Evolutionary conservation across 2,329 filamentous ascomycete species (phyloP), one percentile per base, ranked within the genome.

Genomic region (Beauveria scarabaeidicola): DNA sequence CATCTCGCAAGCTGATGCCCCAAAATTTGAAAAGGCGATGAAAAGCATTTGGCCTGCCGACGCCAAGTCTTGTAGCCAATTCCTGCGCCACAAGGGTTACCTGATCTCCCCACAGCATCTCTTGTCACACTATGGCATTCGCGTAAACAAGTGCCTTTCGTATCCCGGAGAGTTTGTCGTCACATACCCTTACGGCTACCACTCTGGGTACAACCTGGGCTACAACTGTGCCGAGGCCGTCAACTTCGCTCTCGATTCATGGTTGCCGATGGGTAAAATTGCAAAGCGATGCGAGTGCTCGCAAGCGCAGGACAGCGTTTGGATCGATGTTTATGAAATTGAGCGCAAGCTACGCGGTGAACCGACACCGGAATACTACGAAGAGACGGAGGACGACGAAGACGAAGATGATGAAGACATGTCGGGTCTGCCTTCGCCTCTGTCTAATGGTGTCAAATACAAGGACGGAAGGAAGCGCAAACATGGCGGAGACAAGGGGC

Each of bases 221-320:
- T 99, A 99, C 77, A 99, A 99, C 71, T 99, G 94, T 73, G 94
- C 94, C 29, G 94, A 99, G 71, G 96, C 94, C 8, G 94, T 99
- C 75, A 99, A 99, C 71, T 99, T 99, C 72, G 94, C 93, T 5
- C 86, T 96, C 9, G 92, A 97, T 65, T 88, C 90, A 32, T 99
- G 94, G 94, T 77, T 99, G 50, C 88, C 95, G 54, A 97, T 94
- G 78, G 94, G 92, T 23, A 90, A 91, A 67, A 91, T 96, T 66
- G 94, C 94, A 17, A 96, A 97, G 75, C 95, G 94, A 72, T 99
- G 94, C 74, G 88, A 97, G 69, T 99, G 94, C 70, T 91, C 94
- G 67, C 84, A 94, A 61, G 92, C 96, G 64, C 86, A 95, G 62
- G 94, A 99, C 77, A 97, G 93, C 68, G 94, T 99, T 3, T 99